A percentile compares a stretch with the other conserved stretches of the same genome.
phyloP scores from a whole-genome alignment of 352 stramenopile species.

The Globisporangium orthogonon region DNA sequence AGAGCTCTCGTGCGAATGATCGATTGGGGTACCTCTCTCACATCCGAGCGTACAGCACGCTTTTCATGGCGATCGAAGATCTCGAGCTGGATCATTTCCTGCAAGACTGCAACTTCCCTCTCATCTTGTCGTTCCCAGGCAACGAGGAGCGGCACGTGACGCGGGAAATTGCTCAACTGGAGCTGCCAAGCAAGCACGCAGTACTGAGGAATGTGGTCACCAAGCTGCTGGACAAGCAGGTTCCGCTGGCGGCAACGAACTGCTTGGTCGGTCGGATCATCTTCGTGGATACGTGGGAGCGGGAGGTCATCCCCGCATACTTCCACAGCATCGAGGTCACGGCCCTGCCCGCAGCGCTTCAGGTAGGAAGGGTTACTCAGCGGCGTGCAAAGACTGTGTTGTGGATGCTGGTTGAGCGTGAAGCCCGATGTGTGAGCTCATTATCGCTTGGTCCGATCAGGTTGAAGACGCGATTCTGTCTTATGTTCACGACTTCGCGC shows the following conservation, averaged over 20 bases:
- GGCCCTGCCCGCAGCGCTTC: constrained; percentile 45
- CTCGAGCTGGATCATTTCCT: constrained; percentile 71
- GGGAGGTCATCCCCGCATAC: constrained; percentile 39
- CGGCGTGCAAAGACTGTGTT: not conserved
- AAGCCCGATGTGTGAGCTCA: not conserved
- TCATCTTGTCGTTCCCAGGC: constrained; percentile 49
- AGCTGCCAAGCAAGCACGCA: constrained; percentile 34
- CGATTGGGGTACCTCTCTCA: constrained; percentile 64
- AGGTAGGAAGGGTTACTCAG: constrained; percentile 29
- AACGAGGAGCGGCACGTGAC: constrained; percentile 10
- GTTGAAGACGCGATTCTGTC: constrained; percentile 52
- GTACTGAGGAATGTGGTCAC: constrained; percentile 21
- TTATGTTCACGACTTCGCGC: constrained; percentile 37
- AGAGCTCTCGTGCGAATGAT: constrained; percentile 33
- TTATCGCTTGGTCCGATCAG: constrained; percentile 12
- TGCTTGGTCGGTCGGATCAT: constrained; percentile 47
- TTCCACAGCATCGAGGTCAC: constrained; percentile 65
- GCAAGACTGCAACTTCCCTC: constrained; percentile 63
- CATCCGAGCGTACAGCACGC: constrained; percentile 50
- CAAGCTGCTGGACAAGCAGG: constrained; percentile 31
- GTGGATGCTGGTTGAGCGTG: not conserved
- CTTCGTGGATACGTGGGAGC: constrained; percentile 46
- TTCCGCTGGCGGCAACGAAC: constrained; percentile 21
- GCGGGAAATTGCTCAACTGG: constrained; percentile 25
- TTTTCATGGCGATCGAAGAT: constrained; percentile 39